Evolutionary conservation across 176 grass and related monocot genomes (phyloP), one percentile per base, ranked within the genome.

Genomic region (sorghum (Sorghum bicolor)): DNA sequence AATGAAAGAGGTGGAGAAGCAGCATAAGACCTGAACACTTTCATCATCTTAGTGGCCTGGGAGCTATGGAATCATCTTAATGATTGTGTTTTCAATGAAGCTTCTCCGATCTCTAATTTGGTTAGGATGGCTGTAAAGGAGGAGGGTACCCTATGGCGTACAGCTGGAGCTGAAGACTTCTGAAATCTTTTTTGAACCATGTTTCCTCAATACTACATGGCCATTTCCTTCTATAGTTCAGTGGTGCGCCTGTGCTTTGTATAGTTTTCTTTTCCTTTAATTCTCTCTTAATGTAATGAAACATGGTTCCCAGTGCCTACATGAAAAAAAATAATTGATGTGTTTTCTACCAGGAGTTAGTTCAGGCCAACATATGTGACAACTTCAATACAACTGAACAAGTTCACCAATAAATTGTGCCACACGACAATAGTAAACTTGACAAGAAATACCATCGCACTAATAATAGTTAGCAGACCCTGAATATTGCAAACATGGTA

Each of bases 381-480:
- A 80, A 77, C 40, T 52, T 30, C 13, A 84, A n/a, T 76, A 79
- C 37, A 61, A 6, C 20, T 66, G 20, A 64, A 70, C 52, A 41
- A 22, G 57, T 32, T 26, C 32, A 5, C 47, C 26, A 68, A 71
- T 14, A 81, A 10, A 64, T 6, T 75, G 38, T 33, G 34, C 17
- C 2, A 70, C 39, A 41, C 39, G 5, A 47, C 7, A 70, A 30
- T 52, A 39, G 0, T 72, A 1, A 89, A 85, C 28, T 77, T 26
- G 5, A 85, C 40, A 65, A 82, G 15, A 24, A 38, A 50, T 34
- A 72, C 12, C 29, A 66, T 75, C 16, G 17, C 26, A 67, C 20
- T 72, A 52, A 20, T 44, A 16, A 87, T 68, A 67, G 55, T 47
- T 72, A 72, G n/a, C 19, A 62, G 16, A 53, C 13, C 20, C 19